Conservation (phyloP, 768 basidiomycete genomes). For the Lepiota venenata region DNA sequence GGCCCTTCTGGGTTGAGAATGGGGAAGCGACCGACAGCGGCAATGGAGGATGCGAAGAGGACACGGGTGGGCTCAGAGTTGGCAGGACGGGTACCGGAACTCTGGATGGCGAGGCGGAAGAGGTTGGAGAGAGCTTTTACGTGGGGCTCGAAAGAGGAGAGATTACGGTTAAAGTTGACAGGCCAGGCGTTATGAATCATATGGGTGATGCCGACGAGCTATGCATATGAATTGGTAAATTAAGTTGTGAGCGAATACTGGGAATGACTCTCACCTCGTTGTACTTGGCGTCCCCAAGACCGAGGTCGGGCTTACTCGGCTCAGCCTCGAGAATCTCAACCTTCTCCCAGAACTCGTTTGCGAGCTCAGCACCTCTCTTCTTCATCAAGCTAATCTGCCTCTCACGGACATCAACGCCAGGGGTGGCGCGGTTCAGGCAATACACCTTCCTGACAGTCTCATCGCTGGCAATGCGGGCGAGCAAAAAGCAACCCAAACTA, state of each 20-base stretch:
- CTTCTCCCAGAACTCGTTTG: slow-evolving; percentile 24
- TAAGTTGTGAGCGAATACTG: not conserved
- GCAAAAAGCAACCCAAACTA: slow-evolving; percentile 34
- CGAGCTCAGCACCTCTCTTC: slow-evolving; percentile 25
- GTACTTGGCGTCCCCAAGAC: slow-evolving; percentile 21
- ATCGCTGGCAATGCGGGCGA: slow-evolving; percentile 23
- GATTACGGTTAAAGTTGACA: slow-evolving; percentile 37
- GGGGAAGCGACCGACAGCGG: slow-evolving; percentile 30
- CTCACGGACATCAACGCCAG: slow-evolving; percentile 14
- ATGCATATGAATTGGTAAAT: not conserved
- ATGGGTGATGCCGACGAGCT: slow-evolving; percentile 24
- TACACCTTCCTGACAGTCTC: slow-evolving; percentile 23
- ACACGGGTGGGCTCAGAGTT: slow-evolving; percentile 25
- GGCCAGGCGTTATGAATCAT: slow-evolving; percentile 40
- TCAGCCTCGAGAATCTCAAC: slow-evolving; percentile 26
- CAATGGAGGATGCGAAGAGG: slow-evolving; percentile 35
- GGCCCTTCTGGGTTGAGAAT: slow-evolving; percentile 23
- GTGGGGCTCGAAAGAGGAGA: slow-evolving; percentile 41
- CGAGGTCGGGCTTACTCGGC: slow-evolving; percentile 22
- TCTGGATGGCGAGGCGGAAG: slow-evolving; percentile 22
- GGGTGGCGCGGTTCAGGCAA: slow-evolving; percentile 28
- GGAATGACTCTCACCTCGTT: slow-evolving; percentile 18
- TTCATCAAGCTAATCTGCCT: slow-evolving; percentile 27
- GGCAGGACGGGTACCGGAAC: slow-evolving; percentile 30
- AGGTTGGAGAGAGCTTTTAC: slow-evolving; percentile 25